Percentiles rank a stretch among this genome's conserved stretches.
phyloP scores from a whole-genome alignment of 2,329 filamentous ascomycete species.

The Calonectria crousiana region DNA sequence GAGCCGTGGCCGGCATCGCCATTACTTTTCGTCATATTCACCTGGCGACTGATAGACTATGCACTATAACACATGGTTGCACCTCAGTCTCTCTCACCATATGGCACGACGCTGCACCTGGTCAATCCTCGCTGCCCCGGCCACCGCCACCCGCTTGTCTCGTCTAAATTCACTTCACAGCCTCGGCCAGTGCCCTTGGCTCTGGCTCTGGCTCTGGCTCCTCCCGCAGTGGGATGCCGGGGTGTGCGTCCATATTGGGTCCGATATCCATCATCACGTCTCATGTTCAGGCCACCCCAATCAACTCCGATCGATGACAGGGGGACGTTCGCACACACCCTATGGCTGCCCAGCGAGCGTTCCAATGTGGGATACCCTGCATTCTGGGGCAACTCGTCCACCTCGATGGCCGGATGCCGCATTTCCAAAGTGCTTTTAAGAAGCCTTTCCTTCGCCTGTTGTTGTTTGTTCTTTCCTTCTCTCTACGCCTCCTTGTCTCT shows the following conservation, averaged over 20 bases:
- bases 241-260: conserved; percentile 16
- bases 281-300: conserved; percentile 44
- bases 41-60: conserved; percentile 12
- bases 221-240: conserved; percentile 21
- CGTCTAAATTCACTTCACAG: conserved; percentile 26
- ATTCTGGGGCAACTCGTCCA: conserved; percentile 16
- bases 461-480: conserved; percentile 21
- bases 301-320: conserved; percentile 40
- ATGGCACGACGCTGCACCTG: conserved; percentile 5
- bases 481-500: conserved; percentile 28
- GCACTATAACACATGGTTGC: conserved; percentile 8
- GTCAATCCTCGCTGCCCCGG: conserved; percentile 7
- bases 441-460: conserved; percentile 29
- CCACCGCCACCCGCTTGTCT: conserved; percentile 21
- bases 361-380: conserved; percentile 20
- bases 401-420: neutral
- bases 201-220: conserved; percentile 15
- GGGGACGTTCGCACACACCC: conserved; percentile 27
- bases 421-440: conserved; percentile 22
- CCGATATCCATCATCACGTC: conserved; percentile 38
- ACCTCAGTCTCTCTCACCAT: neutral
- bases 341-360: conserved; percentile 29
- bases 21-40: neutral
- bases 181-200: conserved; percentile 1
- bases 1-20: conserved; percentile 5